phyloP scores from a whole-genome alignment of 306 rosid species.

The Ceratonia siliqua region DNA sequence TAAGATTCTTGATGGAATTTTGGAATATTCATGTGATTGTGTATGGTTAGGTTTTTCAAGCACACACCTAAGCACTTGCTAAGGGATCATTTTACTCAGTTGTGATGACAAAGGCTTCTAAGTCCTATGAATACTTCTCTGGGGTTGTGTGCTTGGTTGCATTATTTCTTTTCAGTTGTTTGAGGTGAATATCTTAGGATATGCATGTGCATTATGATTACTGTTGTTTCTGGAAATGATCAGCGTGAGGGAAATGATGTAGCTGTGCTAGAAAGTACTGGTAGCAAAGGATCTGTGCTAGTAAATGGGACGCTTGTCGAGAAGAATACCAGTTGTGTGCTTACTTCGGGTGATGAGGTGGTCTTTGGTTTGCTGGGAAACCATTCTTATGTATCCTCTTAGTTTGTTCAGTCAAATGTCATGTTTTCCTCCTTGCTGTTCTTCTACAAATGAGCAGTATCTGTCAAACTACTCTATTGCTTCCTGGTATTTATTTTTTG shows the following conservation, averaged over 20 bases:
- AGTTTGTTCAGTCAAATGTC: neutral
- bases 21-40: neutral
- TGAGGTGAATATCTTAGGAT: constrained; percentile 34
- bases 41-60: constrained; percentile 8
- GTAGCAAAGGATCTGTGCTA: constrained; percentile 85
- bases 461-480: neutral
- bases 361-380: constrained; percentile 69
- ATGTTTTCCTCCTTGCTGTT: constrained; percentile 4
- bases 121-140: neutral
- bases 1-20: neutral
- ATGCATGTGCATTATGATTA: constrained; percentile 64
- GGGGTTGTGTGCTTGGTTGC: neutral
- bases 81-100: neutral
- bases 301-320: constrained; percentile 79
- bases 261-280: constrained; percentile 79
- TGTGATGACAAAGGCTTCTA: neutral
- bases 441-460: neutral
- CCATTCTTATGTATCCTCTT: constrained; percentile 93
- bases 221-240: constrained; percentile 56
- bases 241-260: constrained; percentile 72
- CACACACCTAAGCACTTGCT: neutral
- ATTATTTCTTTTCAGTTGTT: constrained; percentile 9
- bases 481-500: neutral
- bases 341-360: constrained; percentile 93
- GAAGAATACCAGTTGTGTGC: constrained; percentile 63